These are phyloP conservation scores for Clavaria fumosa DNA, from an alignment of 768 basidiomycete species.

Conservation along the genomic window DNA sequence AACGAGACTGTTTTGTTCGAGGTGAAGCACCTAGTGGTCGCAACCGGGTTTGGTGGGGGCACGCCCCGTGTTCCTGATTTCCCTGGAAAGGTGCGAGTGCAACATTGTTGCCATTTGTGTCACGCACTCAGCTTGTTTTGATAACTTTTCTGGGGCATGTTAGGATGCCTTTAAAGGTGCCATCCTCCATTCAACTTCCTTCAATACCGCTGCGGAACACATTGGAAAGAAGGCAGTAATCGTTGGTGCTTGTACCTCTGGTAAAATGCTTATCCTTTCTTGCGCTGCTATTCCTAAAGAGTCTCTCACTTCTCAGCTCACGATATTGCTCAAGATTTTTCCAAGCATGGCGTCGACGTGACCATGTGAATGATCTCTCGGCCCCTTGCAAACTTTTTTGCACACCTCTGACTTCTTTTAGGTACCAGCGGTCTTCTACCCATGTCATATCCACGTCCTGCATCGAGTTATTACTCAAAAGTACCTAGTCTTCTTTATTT, in stretches of 20 bases:
- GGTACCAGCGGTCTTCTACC: constrained; percentile 35
- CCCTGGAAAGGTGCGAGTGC: constrained; percentile 28
- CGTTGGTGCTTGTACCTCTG: constrained; percentile 47
- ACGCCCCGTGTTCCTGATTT: constrained; percentile 29
- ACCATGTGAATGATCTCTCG: no score
- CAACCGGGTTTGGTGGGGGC: constrained; percentile 35
- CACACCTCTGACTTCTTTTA: no score
- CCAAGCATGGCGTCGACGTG: constrained; percentile 32
- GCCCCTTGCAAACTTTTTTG: no score
- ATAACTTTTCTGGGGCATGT: background rate
- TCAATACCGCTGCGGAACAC: constrained; percentile 30
- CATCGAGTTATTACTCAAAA: no score
- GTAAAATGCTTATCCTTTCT: constrained; percentile 16
- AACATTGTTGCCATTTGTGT: no score
- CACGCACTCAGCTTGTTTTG: background rate
- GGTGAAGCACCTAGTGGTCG: constrained; percentile 38
- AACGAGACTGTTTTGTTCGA: constrained; percentile 21
- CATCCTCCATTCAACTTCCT: constrained; percentile 34
- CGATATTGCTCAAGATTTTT: constrained; percentile 30
- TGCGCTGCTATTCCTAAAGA: no score
- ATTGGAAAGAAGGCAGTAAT: constrained; percentile 46
- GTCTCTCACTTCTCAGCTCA: constrained; percentile 21
- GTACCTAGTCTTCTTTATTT: no score
- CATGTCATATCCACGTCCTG: constrained; percentile 41
- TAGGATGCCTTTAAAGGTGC: constrained; percentile 35